Evolutionary conservation across 2,329 filamentous ascomycete genomes (phyloP), one percentile per base, ranked within the genome.

Genomic region (Ophidiomyces ophidiicola): DNA sequence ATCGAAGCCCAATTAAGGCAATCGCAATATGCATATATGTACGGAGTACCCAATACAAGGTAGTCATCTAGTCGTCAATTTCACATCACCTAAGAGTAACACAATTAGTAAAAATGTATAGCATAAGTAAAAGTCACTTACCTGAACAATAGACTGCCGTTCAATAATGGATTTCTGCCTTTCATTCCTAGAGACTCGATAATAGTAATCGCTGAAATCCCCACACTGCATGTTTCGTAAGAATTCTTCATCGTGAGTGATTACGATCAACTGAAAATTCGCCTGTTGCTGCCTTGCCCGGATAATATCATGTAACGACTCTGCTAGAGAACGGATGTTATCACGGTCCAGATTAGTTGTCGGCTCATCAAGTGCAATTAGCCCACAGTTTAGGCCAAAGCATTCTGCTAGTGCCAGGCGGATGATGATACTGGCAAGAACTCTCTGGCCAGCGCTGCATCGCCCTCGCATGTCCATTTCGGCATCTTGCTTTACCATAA

Each of bases 381-480:
- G 73, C 12, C 90, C 90, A 61, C 92, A 98, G 56, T 92, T 93
- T 53, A 87, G 76, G 48, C 90, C 90, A 57, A 98, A 98, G 51
- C 86, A 94, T 61, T 98, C 90, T 3, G 90, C 90, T 32, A 98
- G 74, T 8, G 92, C 90, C 19, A 98, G 74, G 1, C 90, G 87
- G 59, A 98, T 94, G 62, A 98, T 92, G 64, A 98, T 98, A 60
- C 80, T 86, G 3, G 90, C 90, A 19, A 98, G 75, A 19, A 98
- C 88, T 62, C 93, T 94, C 59, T 98, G 90, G 3, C 90, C 90
- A 1, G 90, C 90, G 49, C 83, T 92, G 69, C 90, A 98, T 40
- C 90, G 83, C 1, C 90, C 92, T 46, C 90, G 84, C 90, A 98
- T 98, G 64, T 98, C 90, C 86, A 98, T 94, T 61, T 98, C 90